Evolutionary conservation across 1,139 yeast genomes (phyloP).

Genomic region (Pichia sp.): DNA sequence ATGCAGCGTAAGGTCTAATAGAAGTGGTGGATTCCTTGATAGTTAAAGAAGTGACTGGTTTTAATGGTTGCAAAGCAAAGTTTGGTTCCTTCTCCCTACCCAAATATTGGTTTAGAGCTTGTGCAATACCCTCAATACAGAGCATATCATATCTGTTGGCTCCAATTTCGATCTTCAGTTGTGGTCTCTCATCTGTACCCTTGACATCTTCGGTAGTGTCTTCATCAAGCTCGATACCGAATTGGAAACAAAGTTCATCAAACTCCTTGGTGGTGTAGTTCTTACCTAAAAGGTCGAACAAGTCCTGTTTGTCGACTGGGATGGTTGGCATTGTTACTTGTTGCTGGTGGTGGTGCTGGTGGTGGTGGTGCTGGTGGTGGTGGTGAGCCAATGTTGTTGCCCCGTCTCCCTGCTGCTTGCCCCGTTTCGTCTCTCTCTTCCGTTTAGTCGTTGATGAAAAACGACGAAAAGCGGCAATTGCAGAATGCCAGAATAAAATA

Average conservation of each 20-base stretch:
- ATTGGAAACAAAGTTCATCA: conserved; percentile 95
- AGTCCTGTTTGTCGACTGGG: conserved; percentile 89
- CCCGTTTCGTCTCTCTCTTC: no score
- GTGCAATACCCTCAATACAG: conserved; percentile 97
- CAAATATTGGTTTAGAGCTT: conserved; percentile 85
- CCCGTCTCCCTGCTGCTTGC: no score
- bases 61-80: conserved; percentile 53
- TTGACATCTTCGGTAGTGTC: conserved; percentile 79
- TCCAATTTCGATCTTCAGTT: conserved; percentile 92
- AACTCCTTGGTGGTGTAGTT: conserved; percentile 84
- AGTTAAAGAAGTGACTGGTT: conserved; percentile 59
- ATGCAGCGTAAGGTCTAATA: conserved; percentile 90
- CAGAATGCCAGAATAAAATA: no score
- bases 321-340: conserved; percentile 96
- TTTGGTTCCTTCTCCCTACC: conserved; percentile 62
- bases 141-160: conserved; percentile 98
- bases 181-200: conserved; percentile 84
- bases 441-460: no score
- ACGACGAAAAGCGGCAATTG: no score
- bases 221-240: conserved; percentile 96
- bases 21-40: conserved; percentile 65
- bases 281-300: conserved; percentile 74
- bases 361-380: no score
- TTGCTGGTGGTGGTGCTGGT: no score
- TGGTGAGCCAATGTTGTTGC: no score